Evolutionary conservation across 805 yeast genomes (phyloP).

Genomic region (Candida krabiensis): DNA sequence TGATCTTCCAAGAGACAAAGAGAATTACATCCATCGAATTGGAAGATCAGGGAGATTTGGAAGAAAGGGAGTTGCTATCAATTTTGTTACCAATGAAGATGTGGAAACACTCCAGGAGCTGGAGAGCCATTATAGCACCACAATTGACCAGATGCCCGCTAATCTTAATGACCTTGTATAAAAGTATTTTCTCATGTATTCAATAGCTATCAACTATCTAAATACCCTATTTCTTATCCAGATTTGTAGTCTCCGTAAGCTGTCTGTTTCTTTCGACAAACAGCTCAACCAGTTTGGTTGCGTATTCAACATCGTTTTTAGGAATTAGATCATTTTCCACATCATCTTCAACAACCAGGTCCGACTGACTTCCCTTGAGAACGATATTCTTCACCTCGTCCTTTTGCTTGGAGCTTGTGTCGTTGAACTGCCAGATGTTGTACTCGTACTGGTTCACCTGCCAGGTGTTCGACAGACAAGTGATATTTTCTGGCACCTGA

Average conservation of each 20-base stretch:
- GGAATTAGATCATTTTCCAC: slow-evolving; percentile 20
- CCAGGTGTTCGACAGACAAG: slow-evolving; percentile 15
- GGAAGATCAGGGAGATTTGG: slow-evolving; percentile 99
- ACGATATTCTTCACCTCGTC: slow-evolving; percentile 9
- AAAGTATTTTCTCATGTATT: not conserved
- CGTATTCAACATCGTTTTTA: slow-evolving; percentile 23
- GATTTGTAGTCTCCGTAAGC: slow-evolving; percentile 6
- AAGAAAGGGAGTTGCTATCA: slow-evolving; percentile 96
- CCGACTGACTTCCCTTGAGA: slow-evolving; percentile 23
- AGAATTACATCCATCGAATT: slow-evolving; percentile 94
- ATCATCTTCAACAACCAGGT: slow-evolving; percentile 21
- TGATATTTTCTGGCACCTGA: slow-evolving; percentile 3
- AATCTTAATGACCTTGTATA: slow-evolving; percentile 27
- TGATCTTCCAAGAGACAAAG: slow-evolving; percentile 87
- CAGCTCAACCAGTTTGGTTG: slow-evolving; percentile 19
- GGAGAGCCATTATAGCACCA: slow-evolving; percentile 86
- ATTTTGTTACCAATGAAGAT: slow-evolving; percentile 84
- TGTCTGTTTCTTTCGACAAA: slow-evolving; percentile 25
- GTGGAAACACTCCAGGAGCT: slow-evolving; percentile 74
- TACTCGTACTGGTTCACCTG: slow-evolving; percentile 10
- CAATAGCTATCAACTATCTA: slow-evolving; percentile 1
- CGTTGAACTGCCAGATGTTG: slow-evolving; percentile 18
- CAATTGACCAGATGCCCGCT: slow-evolving; percentile 90
- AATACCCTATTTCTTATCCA: slow-evolving; percentile 2
- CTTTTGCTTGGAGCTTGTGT: slow-evolving; percentile 7